Evolutionary conservation across 2,329 filamentous ascomycete genomes (phyloP).

Genomic region (Aspergillus sclerotialis): DNA sequence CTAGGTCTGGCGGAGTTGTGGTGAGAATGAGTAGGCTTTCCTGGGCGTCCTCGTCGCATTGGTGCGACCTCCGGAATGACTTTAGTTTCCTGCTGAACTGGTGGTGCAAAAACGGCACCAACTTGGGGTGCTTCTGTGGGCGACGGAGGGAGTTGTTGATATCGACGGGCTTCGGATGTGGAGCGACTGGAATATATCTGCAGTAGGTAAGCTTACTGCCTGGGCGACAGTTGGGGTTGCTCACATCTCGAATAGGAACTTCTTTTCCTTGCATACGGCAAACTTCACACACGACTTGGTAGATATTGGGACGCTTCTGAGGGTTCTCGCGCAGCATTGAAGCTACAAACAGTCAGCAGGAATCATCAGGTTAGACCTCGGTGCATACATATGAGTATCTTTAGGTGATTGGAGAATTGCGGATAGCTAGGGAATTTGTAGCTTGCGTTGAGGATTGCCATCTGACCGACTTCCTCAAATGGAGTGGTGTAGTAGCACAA

Average conservation of each 20-base stretch:
- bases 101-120: constrained; percentile 75
- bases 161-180: constrained; percentile 56
- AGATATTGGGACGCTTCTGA: constrained; percentile 78
- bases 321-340: constrained; percentile 88
- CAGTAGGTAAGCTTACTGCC: constrained; percentile 1
- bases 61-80: constrained; percentile 82
- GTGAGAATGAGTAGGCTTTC: constrained; percentile 40
- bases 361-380: background rate
- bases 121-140: constrained; percentile 56
- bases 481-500: constrained; percentile 98
- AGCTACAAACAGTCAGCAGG: constrained; percentile 36
- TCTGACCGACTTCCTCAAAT: constrained; percentile 94
- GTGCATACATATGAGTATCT: constrained; percentile 79
- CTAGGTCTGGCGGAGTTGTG: constrained; percentile 49
- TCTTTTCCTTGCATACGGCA: constrained; percentile 84
- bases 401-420: constrained; percentile 79
- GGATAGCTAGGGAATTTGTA: constrained; percentile 89
- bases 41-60: constrained; percentile 81
- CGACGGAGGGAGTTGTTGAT: constrained; percentile 53
- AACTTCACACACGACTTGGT: constrained; percentile 79
- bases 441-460: constrained; percentile 92
- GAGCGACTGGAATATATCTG: constrained; percentile 65
- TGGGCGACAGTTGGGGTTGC: constrained; percentile 23
- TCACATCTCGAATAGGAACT: constrained; percentile 80
- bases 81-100: constrained; percentile 57